phyloP scores from a whole-genome alignment of 805 yeast species.

The Zygotorulaspora danielsina region DNA sequence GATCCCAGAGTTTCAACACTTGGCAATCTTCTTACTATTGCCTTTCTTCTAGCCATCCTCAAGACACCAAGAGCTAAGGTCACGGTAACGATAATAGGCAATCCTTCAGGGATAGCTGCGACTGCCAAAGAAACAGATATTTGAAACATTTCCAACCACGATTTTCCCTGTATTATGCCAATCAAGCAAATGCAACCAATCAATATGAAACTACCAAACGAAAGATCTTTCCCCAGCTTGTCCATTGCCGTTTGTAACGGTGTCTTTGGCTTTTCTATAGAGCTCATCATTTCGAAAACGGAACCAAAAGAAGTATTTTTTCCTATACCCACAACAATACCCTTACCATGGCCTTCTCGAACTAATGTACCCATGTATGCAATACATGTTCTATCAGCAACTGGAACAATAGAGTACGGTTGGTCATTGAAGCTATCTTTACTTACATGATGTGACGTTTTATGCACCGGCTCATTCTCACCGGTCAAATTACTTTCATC shows the following conservation, averaged over 20 bases:
- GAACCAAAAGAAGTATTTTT: constrained; percentile 87
- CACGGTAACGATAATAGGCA: constrained; percentile 96
- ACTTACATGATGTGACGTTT: constrained; percentile 46
- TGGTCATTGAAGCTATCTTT: constrained; percentile 27
- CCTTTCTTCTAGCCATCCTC: constrained; percentile 92
- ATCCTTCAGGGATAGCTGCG: constrained; percentile 98
- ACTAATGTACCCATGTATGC: constrained; percentile 98
- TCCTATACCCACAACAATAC: constrained; percentile 90
- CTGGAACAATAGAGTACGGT: constrained; percentile 42
- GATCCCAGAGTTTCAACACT: constrained; percentile 94
- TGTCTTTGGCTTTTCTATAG: constrained; percentile 95
- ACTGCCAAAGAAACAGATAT: constrained; percentile 96
- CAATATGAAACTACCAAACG: constrained; percentile 75
- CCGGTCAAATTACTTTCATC: constrained; percentile 97
- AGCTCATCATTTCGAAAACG: constrained; percentile 92
- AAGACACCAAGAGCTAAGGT: constrained; percentile 94
- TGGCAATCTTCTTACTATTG: constrained; percentile 90
- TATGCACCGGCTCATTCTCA: constrained; percentile 83
- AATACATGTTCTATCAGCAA: constrained; percentile 67
- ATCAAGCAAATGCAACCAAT: constrained; percentile 89
- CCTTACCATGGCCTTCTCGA: constrained; percentile 91
- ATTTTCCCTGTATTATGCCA: constrained; percentile 87
- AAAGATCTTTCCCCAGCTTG: constrained; percentile 85
- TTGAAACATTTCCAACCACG: constrained; percentile 97
- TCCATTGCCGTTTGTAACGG: constrained; percentile 96